A percentile compares a stretch with the other conserved stretches of the same genome.
Evolutionary conservation across 2,329 filamentous ascomycete genomes (phyloP).

Genomic region (Pseudogymnoascus sp.): DNA sequence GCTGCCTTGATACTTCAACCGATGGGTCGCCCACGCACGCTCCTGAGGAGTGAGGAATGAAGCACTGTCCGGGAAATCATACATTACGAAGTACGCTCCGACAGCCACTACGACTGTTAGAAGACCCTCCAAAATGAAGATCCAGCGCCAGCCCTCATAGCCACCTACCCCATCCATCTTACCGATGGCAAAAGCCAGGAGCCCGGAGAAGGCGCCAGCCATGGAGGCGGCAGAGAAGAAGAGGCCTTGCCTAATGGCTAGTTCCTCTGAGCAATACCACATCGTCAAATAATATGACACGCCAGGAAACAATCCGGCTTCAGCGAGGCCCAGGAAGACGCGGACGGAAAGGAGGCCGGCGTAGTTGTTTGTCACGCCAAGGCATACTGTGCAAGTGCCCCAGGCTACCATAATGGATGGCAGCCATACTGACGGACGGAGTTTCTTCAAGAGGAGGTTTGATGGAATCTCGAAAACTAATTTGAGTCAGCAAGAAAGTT

Average conservation of each 20-base stretch:
- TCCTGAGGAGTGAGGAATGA: slow-evolving; percentile 36
- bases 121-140: slow-evolving; percentile 44
- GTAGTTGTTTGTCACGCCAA: slow-evolving; percentile 60
- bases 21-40: slow-evolving; percentile 22
- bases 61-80: slow-evolving; percentile 38
- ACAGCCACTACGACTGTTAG: slow-evolving; percentile 34
- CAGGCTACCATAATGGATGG: slow-evolving; percentile 57
- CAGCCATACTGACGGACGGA: slow-evolving; percentile 51
- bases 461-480: slow-evolving; percentile 22
- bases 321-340: slow-evolving; percentile 22
- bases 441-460: slow-evolving; percentile 33
- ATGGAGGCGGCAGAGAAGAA: slow-evolving; percentile 33
- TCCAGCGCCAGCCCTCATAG: slow-evolving; percentile 40
- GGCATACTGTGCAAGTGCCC: slow-evolving; percentile 63
- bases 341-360: slow-evolving; percentile 46
- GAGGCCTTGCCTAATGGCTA: slow-evolving; percentile 39
- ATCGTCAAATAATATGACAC: slow-evolving; percentile 44
- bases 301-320: slow-evolving; percentile 28
- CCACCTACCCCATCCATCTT: slow-evolving; percentile 40
- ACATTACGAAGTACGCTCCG: slow-evolving; percentile 38
- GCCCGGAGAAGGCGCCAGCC: slow-evolving; percentile 39
- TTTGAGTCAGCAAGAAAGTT: not conserved
- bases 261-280: slow-evolving; percentile 51
- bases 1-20: slow-evolving; percentile 21
- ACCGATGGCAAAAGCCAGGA: slow-evolving; percentile 38